phyloP scores from a whole-genome alignment of 371 early-diverging fungal genomes.

The Zychaea mexicana region DNA sequence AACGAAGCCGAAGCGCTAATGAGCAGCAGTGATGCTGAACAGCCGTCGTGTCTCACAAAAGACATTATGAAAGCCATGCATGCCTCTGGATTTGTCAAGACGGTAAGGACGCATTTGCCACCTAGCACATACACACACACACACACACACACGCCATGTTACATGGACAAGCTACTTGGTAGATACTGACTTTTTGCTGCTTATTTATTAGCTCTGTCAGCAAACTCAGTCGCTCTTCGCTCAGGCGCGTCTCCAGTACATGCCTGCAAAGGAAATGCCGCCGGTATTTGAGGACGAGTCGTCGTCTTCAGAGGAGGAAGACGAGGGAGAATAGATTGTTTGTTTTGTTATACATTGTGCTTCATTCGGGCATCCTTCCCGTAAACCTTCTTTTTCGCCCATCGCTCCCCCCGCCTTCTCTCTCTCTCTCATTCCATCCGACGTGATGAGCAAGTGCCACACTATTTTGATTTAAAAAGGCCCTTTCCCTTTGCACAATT shows the following conservation, averaged over 20 bases:
- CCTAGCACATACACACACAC: no score
- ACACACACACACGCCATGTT: no score
- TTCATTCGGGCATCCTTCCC: conserved; percentile 10
- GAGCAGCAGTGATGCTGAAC: background rate
- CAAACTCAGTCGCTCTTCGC: background rate
- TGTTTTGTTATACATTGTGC: conserved; percentile 12
- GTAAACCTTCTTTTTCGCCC: conserved; percentile 8
- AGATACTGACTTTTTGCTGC: background rate
- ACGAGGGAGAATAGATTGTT: background rate
- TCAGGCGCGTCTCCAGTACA: background rate
- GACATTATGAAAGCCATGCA: conserved; percentile 4
- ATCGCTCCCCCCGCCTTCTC: no score
- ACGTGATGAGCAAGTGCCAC: no score
- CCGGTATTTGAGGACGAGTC: background rate
- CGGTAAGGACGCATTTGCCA: background rate
- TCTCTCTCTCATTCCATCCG: no score
- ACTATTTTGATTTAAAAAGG: no score
- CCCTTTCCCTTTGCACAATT: no score
- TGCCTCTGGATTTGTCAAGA: conserved; percentile 10
- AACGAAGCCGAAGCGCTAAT: conserved; percentile 13
- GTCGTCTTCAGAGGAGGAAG: conserved; percentile 1
- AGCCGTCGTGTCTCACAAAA: background rate
- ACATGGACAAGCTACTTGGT: no score
- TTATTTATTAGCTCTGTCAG: background rate
- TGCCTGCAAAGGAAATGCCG: background rate